Evolutionary conservation across 495 filamentous ascomycete species (phyloP).

Genomic region (Tuber magnatum): DNA sequence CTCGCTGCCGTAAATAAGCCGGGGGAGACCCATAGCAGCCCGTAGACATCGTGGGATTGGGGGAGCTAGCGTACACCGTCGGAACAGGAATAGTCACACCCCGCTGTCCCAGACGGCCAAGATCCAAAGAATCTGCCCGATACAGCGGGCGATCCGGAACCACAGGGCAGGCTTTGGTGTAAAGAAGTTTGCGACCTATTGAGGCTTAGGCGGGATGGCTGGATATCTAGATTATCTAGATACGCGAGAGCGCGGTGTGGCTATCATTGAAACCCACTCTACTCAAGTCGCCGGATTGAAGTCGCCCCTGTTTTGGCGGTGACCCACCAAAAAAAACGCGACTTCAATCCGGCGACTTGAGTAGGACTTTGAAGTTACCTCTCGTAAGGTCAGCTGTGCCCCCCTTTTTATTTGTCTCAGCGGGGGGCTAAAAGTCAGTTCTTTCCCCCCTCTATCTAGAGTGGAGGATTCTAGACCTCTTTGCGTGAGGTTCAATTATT

Average conservation of each 20-base stretch:
- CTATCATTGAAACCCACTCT: background rate
- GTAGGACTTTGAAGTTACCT: background rate
- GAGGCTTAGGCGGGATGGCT: background rate
- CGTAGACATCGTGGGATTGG: background rate
- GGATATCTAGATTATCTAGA: background rate
- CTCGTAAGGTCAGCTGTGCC: background rate
- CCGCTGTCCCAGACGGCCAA: background rate
- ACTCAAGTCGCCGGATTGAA: no score
- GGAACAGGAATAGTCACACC: background rate
- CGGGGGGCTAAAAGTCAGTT: background rate
- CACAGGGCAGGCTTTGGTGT: background rate
- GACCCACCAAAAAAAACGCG: no score
- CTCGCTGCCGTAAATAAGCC: background rate
- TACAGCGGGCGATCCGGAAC: background rate
- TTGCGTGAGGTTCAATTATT: background rate
- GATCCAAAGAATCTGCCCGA: background rate
- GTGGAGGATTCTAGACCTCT: background rate
- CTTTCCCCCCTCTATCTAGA: background rate
- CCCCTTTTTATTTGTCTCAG: background rate
- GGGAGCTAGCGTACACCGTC: background rate
- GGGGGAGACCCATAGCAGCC: background rate
- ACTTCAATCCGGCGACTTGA: no score
- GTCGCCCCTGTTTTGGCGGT: no score
- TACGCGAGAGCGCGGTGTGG: background rate
- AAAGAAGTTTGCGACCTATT: background rate